These are phyloP conservation scores for Colletotrichum salicis DNA, from an alignment of 2,329 filamentous ascomycete species.

Conservation along the genomic window DNA sequence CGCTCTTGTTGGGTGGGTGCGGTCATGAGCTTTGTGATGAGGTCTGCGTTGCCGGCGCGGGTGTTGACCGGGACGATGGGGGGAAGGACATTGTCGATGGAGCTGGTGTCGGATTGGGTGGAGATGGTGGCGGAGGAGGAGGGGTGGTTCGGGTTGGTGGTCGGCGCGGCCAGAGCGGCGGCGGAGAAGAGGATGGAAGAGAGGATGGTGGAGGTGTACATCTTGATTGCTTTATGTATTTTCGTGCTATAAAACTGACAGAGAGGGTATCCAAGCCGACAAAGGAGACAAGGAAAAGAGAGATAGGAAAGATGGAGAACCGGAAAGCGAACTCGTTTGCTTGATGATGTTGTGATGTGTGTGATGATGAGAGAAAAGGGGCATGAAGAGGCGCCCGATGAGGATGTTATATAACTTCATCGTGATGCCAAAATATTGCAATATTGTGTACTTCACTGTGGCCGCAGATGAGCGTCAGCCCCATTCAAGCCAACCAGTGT, in stretches of 20 bases:
- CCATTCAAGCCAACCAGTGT: neutral
- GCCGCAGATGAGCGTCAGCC: neutral
- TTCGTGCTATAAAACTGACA: neutral
- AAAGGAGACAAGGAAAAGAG: constrained; percentile 14
- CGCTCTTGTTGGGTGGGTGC: constrained; percentile 44
- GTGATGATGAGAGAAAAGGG: constrained; percentile 4
- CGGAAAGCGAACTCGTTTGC: neutral
- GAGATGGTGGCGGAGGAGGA: neutral
- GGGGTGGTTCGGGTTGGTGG: neutral
- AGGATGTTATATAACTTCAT: neutral
- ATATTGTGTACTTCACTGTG: neutral
- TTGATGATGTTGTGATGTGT: neutral
- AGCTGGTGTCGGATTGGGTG: constrained; percentile 10
- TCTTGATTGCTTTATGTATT: constrained; percentile 5
- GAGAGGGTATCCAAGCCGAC: constrained; percentile 6
- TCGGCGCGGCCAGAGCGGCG: constrained; percentile 33
- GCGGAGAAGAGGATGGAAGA: constrained; percentile 34
- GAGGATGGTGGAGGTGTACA: constrained; percentile 33
- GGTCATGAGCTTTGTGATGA: constrained; percentile 56
- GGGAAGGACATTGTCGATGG: constrained; percentile 40
- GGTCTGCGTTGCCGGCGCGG: constrained; percentile 55
- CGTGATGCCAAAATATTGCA: neutral
- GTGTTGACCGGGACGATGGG: constrained; percentile 52
- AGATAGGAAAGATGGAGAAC: neutral
- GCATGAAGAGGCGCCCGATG: neutral